Evolutionary conservation across 768 basidiomycete genomes (phyloP).

Genomic region (Cyathus striatus): DNA sequence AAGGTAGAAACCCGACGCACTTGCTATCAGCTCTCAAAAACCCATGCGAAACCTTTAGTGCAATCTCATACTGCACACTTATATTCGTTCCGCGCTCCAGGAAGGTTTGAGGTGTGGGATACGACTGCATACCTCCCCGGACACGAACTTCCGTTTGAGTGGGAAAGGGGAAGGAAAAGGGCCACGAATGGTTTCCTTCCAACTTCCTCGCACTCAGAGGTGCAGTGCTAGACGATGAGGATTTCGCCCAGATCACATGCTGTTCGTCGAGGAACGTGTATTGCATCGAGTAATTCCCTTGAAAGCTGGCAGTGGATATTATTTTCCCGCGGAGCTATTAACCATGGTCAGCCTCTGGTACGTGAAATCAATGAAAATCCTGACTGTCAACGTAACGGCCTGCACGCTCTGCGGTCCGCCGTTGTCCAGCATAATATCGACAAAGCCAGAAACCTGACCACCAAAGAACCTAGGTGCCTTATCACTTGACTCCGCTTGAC

Average conservation of each 20-base stretch:
- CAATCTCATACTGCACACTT: constrained; percentile 31
- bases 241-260: constrained; percentile 24
- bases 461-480: constrained; percentile 15
- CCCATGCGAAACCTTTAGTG: constrained; percentile 30
- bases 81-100: constrained; percentile 23
- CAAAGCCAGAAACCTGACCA: constrained; percentile 18
- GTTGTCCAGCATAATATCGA: constrained; percentile 22
- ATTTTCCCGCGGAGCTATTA: constrained; percentile 23
- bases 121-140: constrained; percentile 3
- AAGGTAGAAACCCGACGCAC: too few relatives aligned
- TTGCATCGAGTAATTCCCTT: constrained; percentile 16
- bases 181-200: constrained; percentile 30
- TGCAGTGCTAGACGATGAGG: constrained; percentile 24
- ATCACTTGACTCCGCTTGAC: constrained; percentile 12
- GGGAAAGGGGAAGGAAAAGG: constrained; percentile 34
- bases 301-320: constrained; percentile 20
- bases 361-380: constrained; percentile 2
- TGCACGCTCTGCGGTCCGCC: constrained; percentile 22
- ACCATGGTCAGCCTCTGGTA: not conserved
- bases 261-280: constrained; percentile 23
- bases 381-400: constrained; percentile 20
- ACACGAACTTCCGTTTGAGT: constrained; percentile 16
- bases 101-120: constrained; percentile 28
- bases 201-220: constrained; percentile 22
- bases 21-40: constrained; percentile 31